Base-by-base conservation (phyloP, 2,329 filamentous ascomycete species). In the Phialocephala subalpina region DNA sequence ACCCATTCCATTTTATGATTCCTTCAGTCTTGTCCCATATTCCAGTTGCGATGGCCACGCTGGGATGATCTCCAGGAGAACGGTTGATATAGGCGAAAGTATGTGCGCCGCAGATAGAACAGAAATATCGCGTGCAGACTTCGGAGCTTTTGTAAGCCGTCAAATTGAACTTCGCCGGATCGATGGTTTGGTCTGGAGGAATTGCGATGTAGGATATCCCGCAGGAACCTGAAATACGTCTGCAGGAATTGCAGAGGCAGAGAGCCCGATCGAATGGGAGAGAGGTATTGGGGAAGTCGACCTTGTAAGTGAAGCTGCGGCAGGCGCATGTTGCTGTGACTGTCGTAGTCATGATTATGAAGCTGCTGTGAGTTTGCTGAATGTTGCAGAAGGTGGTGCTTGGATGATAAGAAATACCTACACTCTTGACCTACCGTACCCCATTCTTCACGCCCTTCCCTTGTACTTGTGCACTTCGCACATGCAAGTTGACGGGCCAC, bases 231-330 rank as follows among this genome's bases (percentile, higher is more conserved):
- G 81, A 82, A 35, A 79, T 77, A 55, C 78, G 78, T 18, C 84
- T 81, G 73, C 84, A 88, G 29, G 75, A 78, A 65, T 75, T 74
- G 77, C 86, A 87, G 71, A 87, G 82, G 73, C 85, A 87, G 67
- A 87, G 75, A 58, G 77, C 74, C 6, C 76, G 73, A 40, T 73
- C 72, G 9, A 82, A 63, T 1, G 81, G 81, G 7, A 82, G 73
- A 3, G 68, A 70, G 9, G 73, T 67, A 1, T 68, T 73, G 0
- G 76, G 76, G 14, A 82, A 72, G 3, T 71, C 72, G 70, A 82
- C 73, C 1, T 75, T 71, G 58, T 79, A 74, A 5, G 59, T 72
- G 47, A 79, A 77, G 33, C 62, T 40, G 58, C 72, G 73, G 72
- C 80, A 82, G 27, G 77, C 76, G 74, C 81, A 83, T 42, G 70